Percentiles rank a stretch among this genome's conserved stretches.
Conservation (phyloP, 148 eudicot genomes). For the Silene conica region DNA sequence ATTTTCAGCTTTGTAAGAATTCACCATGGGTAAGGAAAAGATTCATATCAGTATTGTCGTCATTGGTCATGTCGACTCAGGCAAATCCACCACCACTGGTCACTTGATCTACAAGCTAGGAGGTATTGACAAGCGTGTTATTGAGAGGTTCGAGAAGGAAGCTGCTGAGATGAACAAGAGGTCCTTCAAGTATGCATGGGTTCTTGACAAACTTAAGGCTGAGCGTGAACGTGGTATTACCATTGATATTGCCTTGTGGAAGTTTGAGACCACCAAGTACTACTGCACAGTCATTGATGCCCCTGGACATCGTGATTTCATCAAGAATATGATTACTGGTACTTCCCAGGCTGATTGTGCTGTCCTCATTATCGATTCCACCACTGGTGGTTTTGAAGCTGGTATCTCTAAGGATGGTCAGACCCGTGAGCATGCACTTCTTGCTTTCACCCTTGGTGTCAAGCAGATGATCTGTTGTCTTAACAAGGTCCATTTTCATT, state of each 20-base stretch:
- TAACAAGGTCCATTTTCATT: slow-evolving; percentile 32
- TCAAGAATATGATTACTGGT: slow-evolving; percentile 60
- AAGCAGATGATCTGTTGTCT: slow-evolving; percentile 54
- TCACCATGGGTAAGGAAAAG: neutral
- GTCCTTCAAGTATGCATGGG: slow-evolving; percentile 63
- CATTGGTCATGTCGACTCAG: slow-evolving; percentile 60
- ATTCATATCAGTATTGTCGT: slow-evolving; percentile 34
- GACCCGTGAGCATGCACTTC: slow-evolving; percentile 61
- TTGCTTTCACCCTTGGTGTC: slow-evolving; percentile 59
- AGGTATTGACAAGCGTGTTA: slow-evolving; percentile 65
- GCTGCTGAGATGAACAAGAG: slow-evolving; percentile 73
- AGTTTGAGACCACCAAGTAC: slow-evolving; percentile 54
- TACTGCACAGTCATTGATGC: slow-evolving; percentile 61
- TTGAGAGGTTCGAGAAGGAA: slow-evolving; percentile 59
- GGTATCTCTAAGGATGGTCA: slow-evolving; percentile 61
- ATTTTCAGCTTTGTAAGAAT: neutral
- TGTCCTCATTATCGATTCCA: slow-evolving; percentile 52
- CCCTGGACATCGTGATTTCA: slow-evolving; percentile 52
- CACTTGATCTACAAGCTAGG: slow-evolving; percentile 62
- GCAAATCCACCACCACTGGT: slow-evolving; percentile 55
- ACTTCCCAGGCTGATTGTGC: slow-evolving; percentile 61
- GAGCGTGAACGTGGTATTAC: slow-evolving; percentile 61
- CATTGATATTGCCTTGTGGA: slow-evolving; percentile 56
- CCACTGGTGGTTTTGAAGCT: slow-evolving; percentile 60
- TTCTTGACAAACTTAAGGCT: slow-evolving; percentile 55